Evolutionary conservation across 2,329 filamentous ascomycete species (phyloP).

Genomic region (Pezicula radicicola): DNA sequence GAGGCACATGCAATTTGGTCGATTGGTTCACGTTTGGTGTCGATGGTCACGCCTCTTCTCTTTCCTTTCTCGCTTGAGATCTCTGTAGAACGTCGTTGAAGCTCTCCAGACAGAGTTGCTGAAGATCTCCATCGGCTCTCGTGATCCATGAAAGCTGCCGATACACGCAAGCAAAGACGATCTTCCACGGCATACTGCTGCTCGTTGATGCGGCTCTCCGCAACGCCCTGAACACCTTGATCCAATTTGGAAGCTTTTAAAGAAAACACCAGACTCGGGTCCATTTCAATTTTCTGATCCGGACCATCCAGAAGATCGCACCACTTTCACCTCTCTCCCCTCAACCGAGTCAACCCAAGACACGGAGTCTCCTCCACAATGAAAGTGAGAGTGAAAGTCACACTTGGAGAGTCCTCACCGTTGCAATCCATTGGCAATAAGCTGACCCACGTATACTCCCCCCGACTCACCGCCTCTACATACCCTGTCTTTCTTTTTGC

Average conservation of each 20-base stretch:
- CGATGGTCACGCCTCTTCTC: too few relatives aligned
- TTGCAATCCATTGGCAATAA: slow-evolving; percentile 27
- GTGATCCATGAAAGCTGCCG: slow-evolving; percentile 9
- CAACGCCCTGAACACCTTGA: slow-evolving; percentile 11
- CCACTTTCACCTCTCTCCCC: slow-evolving; percentile 2
- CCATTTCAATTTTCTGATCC: slow-evolving; percentile 7
- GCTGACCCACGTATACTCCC: slow-evolving; percentile 27
- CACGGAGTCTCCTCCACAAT: background rate
- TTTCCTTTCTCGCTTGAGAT: background rate
- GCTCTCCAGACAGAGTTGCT: background rate
- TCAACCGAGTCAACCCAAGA: slow-evolving; percentile 4
- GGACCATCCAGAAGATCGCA: slow-evolving; percentile 2
- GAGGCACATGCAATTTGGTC: too few relatives aligned
- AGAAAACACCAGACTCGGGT: slow-evolving; percentile 11
- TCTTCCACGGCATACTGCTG: slow-evolving; percentile 13
- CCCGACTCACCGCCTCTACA: slow-evolving; percentile 22
- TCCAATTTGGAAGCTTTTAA: slow-evolving; percentile 8
- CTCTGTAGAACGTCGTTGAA: background rate
- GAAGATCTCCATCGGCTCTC: slow-evolving; percentile 4
- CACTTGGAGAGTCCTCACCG: slow-evolving; percentile 3
- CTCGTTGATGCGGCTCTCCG: slow-evolving; percentile 19
- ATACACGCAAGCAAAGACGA: slow-evolving; percentile 14
- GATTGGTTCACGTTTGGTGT: too few relatives aligned
- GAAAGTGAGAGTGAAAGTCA: background rate
- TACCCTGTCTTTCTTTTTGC: slow-evolving; percentile 7